Base-by-base conservation (phyloP, 2,329 filamentous ascomycete species). In the Metarhizium humberi region DNA sequence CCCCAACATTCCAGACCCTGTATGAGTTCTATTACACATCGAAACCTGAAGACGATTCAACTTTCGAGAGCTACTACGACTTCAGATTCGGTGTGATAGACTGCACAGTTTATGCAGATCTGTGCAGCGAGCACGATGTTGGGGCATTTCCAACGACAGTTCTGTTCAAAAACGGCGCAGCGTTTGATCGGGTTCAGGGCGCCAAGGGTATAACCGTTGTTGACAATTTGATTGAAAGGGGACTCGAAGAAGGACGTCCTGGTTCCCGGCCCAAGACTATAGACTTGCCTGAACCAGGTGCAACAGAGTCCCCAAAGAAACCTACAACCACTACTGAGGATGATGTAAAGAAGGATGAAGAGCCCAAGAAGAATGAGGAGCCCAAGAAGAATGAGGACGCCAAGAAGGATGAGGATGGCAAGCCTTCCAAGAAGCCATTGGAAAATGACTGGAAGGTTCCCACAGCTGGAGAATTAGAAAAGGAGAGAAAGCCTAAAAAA, bases 21-120 rank as follows among this genome's bases (percentile, higher is more conserved):
- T 96, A 97, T 77, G 94, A 99, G 74, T 96, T 86, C 71, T 99
- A 96, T 75, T 76, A 90, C 74, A 96, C 92, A 42, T 94, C 90
- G 42, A 86, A 90, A 64, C 86, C 87, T 16, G 74, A 86, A 68
- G 63, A 76, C 68, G 59, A 82, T 73, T 73, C 78, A 45, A 71
- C 73, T 32, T 96, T 96, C 66, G 84, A 85, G 36, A 78, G 85
- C 54, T 94, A 85, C 69, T 97, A 97, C 72, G 84, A 92, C 71
- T 92, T 96, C 71, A 85, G 88, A 63, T 96, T 99, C 66, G 92
- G 81, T 34, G 83, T 81, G 56, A 73, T 99, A 60, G 90, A 99
- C 73, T 99, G 94, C 71, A 75, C 91, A 53, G 89, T 89, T 34
- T 89, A 86, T 67, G 87, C 82, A 56, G 90, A 95, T 67, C 76